Evolutionary conservation across 2,329 filamentous ascomycete genomes (phyloP), one percentile per base, ranked within the genome.

Genomic region (Xylaria multiplex): DNA sequence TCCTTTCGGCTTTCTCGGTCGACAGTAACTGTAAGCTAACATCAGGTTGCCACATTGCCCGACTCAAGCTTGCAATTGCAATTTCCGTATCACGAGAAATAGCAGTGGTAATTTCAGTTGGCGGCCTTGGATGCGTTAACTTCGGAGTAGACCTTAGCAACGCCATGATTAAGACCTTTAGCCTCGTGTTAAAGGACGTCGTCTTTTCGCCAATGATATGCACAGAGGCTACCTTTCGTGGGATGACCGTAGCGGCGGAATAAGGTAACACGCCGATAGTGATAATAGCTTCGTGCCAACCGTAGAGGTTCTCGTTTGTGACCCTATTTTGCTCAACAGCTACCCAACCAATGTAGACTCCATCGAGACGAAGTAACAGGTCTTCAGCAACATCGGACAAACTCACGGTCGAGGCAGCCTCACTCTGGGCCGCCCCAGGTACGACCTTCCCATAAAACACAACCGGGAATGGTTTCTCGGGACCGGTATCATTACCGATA

Each of bases 321-420:
- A 71, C 73, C 24, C 78, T 75, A 0, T 75, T 74, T 0, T 79
- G 77, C 1, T 82, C 67, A 1, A 87, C 71, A 0, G 83, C 77
- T 0, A 84, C 85, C 89, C 90, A 92, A 2, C 87, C 89, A 45
- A 90, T 87, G 71, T 89, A 92, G 6, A 89, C 82, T 0, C 90
- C 90, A 13, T 80, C 78, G 56, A 91, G 80, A 2, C 85, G 82
- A 67, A 85, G 77, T 24, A 82, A 79, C 46, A 90, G 75, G 40
- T 85, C 81, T 30, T 85, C 83, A 0, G 86, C 80, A 0, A 90
- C 79, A 9, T 81, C 82, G 0, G 72, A 71, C 1, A 91, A 75
- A 65, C 85, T 88, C 0, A 87, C 84, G 0, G 85, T 87, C 0
- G 87, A 85, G 1, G 84, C 78, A 0, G 72, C 68, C 3, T 72